A percentile compares a stretch with the other conserved stretches of the same genome.
These are phyloP conservation scores for Barbarea vulgaris DNA, from an alignment of 345 rosid genomes.

Conservation along the genomic window DNA sequence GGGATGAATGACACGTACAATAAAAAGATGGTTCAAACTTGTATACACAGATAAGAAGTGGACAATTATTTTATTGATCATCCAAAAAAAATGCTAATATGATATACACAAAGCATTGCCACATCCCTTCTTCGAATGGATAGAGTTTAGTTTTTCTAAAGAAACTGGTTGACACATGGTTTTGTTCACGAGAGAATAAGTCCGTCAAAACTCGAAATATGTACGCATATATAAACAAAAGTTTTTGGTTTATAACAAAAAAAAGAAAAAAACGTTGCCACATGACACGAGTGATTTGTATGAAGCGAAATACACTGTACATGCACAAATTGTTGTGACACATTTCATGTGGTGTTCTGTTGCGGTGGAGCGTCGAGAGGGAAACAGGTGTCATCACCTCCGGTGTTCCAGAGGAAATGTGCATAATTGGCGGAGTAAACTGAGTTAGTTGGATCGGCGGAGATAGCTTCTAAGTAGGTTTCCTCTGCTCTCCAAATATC, in stretches of 20 bases:
- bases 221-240: conserved; percentile 20
- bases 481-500: conserved; percentile 96
- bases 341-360: conserved; percentile 26
- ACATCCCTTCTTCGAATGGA: background rate
- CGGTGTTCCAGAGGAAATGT: conserved; percentile 93
- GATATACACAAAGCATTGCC: background rate
- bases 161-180: conserved; percentile 18
- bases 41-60: background rate
- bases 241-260: conserved; percentile 5
- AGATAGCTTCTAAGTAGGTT: conserved; percentile 78
- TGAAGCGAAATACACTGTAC: conserved; percentile 26
- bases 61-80: background rate
- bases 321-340: conserved; percentile 12
- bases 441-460: conserved; percentile 74
- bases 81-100: background rate
- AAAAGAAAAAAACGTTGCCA: conserved; percentile 20
- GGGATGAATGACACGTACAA: background rate
- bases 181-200: conserved; percentile 8
- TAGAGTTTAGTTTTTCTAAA: background rate
- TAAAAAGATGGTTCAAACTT: background rate
- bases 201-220: conserved; percentile 18
- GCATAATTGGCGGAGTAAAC: conserved; percentile 80
- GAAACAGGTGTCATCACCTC: conserved; percentile 95
- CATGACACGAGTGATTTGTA: conserved; percentile 32
- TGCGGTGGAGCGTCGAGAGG: conserved; percentile 55